Percentiles rank a stretch among this genome's conserved stretches.
phyloP scores from a whole-genome alignment of 164 flowering plant species.

The Stephania yunnanensis region DNA sequence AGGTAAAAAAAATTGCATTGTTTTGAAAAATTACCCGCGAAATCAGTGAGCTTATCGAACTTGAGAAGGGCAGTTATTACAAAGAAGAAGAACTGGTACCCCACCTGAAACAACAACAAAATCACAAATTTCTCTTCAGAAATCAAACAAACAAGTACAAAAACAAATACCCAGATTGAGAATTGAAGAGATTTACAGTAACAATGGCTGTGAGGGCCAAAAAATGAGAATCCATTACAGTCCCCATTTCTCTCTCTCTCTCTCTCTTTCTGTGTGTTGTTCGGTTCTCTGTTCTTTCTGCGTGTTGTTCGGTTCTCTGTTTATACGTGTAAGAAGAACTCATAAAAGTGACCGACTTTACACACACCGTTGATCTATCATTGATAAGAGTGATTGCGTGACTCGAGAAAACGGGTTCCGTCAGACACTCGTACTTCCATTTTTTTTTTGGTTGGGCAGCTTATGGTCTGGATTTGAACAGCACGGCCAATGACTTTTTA shows the following conservation, averaged over 20 bases:
- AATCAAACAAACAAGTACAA: background rate
- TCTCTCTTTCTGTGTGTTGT: background rate
- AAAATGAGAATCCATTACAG: conserved; percentile 83
- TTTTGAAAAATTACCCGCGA: conserved; percentile 52
- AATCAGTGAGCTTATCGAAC: conserved; percentile 89
- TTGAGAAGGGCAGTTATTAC: conserved; percentile 78
- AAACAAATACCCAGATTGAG: conserved; percentile 4
- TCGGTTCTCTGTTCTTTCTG: background rate
- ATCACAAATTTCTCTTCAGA: background rate
- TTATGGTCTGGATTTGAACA: background rate
- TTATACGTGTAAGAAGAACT: background rate
- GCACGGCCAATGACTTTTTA: background rate
- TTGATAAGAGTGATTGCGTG: too few species aligned
- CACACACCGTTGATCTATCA: too few species aligned
- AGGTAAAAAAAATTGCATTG: background rate
- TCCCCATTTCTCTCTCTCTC: conserved; percentile 39
- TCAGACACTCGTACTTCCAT: too few species aligned
- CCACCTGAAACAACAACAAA: conserved; percentile 37
- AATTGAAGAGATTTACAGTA: conserved; percentile 19
- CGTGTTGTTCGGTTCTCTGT: background rate
- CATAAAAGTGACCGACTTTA: too few species aligned
- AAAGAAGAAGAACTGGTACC: conserved; percentile 79
- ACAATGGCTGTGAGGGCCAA: conserved; percentile 74
- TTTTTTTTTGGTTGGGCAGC: background rate
- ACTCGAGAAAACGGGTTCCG: too few species aligned